Evolutionary conservation across 208 protist genomes (phyloP).

Genomic region (Crithidia sp.): DNA sequence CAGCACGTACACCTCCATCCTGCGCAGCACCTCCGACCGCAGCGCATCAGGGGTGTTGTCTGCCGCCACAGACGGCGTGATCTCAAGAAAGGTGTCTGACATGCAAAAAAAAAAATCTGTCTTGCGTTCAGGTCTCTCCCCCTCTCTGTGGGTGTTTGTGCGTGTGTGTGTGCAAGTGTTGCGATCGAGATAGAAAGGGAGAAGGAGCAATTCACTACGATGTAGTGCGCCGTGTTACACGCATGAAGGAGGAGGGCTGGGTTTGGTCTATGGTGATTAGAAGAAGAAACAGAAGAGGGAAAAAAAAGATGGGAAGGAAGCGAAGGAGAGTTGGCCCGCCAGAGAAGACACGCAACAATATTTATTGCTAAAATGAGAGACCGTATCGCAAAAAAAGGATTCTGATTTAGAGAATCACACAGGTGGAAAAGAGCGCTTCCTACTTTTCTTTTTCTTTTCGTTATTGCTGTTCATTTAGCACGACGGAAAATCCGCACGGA

Average conservation of each 20-base stretch:
- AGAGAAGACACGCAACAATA: too few relatives aligned
- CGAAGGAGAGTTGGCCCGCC: too few relatives aligned
- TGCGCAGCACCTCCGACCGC: conserved; percentile 57
- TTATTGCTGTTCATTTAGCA: too few relatives aligned
- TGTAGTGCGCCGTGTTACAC: neutral
- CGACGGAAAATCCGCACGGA: too few relatives aligned
- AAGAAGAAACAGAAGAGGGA: neutral
- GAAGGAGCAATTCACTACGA: too few relatives aligned
- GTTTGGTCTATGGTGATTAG: too few relatives aligned
- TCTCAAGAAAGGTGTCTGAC: conserved; percentile 21
- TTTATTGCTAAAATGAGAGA: too few relatives aligned
- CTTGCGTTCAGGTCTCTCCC: too few relatives aligned
- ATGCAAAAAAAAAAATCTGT: neutral
- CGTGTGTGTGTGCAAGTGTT: neutral
- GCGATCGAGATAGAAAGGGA: too few relatives aligned
- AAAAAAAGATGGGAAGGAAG: conserved; percentile 10
- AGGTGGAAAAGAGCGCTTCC: neutral
- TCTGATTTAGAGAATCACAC: neutral
- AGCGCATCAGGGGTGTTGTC: conserved; percentile 23
- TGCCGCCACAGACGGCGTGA: conserved; percentile 19
- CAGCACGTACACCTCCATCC: conserved; percentile 72
- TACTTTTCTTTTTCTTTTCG: neutral
- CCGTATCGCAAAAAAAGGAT: neutral
- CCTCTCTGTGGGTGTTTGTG: neutral
- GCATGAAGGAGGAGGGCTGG: neutral